Evolutionary conservation across 345 rosid genomes (phyloP).

Genomic region (Abelmoschus esculentus): DNA sequence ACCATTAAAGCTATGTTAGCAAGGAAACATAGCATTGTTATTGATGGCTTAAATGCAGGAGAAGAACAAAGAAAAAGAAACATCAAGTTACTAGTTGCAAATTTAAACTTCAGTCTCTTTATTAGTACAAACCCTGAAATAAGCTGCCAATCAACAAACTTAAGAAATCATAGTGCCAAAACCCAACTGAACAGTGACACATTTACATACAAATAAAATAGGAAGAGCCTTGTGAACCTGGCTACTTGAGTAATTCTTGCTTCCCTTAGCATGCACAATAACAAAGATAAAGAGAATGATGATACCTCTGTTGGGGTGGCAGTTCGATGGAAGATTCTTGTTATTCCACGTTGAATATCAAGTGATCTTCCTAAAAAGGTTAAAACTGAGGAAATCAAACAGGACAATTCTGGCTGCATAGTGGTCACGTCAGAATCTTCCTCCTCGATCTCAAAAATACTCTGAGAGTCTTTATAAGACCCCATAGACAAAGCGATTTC

Average conservation of each 20-base stretch:
- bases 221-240: not conserved
- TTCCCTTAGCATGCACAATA: not conserved
- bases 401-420: conserved; percentile 38
- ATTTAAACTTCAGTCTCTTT: not conserved
- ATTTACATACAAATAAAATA: not conserved
- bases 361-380: conserved; percentile 65
- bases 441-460: conserved; percentile 25
- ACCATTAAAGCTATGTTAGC: not conserved
- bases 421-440: conserved; percentile 32
- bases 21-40: not conserved
- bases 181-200: not conserved
- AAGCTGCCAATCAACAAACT: not conserved
- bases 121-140: not conserved
- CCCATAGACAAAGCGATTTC: conserved; percentile 85
- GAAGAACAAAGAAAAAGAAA: not conserved
- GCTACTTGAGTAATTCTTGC: not conserved
- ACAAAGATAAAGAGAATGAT: conserved; percentile 7
- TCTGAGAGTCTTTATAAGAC: conserved; percentile 38
- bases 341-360: conserved; percentile 94
- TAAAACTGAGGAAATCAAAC: conserved; percentile 61
- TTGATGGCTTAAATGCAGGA: not conserved
- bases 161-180: conserved; percentile 2
- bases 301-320: conserved; percentile 83
- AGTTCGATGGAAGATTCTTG: conserved; percentile 88
- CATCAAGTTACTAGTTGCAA: not conserved